phyloP scores from a whole-genome alignment of 352 stramenopile genomes.

The Globisporangium spinosum region DNA sequence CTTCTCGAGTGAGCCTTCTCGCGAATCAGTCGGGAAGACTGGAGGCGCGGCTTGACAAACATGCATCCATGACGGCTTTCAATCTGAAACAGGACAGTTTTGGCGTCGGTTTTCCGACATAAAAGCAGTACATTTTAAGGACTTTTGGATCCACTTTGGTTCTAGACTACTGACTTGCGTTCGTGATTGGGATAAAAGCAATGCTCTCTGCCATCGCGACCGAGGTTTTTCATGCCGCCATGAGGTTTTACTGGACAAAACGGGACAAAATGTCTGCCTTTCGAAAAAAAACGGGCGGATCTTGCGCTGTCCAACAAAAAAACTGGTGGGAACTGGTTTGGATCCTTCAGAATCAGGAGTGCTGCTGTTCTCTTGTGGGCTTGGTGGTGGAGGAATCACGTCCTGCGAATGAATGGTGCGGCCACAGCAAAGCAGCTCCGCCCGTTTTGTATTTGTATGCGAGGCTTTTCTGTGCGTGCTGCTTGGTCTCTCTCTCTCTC shows the following conservation, averaged over 20 bases:
- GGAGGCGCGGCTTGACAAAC: neutral
- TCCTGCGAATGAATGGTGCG: neutral
- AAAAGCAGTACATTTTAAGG: neutral
- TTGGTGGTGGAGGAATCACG: neutral
- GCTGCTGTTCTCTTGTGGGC: neutral
- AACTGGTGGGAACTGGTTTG: neutral
- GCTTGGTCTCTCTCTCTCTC: neutral
- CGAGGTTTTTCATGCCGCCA: neutral
- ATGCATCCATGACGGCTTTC: neutral
- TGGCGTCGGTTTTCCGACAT: neutral
- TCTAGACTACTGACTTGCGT: neutral
- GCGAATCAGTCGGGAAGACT: neutral
- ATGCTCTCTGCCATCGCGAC: neutral
- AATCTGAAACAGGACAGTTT: too few species aligned
- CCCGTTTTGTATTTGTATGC: neutral
- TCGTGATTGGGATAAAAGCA: neutral
- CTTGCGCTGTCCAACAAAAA: neutral
- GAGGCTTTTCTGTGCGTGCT: neutral
- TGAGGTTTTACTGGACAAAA: neutral
- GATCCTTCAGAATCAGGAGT: neutral
- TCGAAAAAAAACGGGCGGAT: neutral
- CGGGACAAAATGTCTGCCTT: neutral
- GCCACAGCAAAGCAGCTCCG: neutral
- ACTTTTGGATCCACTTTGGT: too few species aligned
- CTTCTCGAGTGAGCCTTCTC: conserved; percentile 1